These are phyloP conservation scores for Petasospora fabianii DNA, from an alignment of 1,139 yeast genomes.

Conservation along the genomic window DNA sequence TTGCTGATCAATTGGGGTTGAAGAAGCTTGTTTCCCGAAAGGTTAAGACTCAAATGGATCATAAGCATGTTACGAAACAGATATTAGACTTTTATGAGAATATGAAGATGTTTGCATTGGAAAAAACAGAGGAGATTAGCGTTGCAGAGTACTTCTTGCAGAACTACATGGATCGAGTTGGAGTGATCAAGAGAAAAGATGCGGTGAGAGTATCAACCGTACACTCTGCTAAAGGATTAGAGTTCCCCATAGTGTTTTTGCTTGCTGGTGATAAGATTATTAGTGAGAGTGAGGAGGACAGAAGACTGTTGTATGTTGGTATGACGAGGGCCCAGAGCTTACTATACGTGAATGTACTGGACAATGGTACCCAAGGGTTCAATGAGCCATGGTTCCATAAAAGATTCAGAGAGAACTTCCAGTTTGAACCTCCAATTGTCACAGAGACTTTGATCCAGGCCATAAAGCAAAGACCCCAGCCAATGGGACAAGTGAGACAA, in stretches of 20 bases:
- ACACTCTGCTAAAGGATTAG: slow-evolving; percentile 70
- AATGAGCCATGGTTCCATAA: not conserved
- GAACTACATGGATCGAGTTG: slow-evolving; percentile 44
- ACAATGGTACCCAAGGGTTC: not conserved
- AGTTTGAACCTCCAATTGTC: too few species aligned
- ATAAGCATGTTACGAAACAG: slow-evolving; percentile 19
- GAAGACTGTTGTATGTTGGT: slow-evolving; percentile 57
- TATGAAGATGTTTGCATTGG: slow-evolving; percentile 26
- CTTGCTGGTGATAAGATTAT: slow-evolving; percentile 29
- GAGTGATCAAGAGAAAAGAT: slow-evolving; percentile 18
- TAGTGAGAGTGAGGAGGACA: slow-evolving; percentile 18
- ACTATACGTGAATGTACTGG: slow-evolving; percentile 37
- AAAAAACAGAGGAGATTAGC: slow-evolving; percentile 24
- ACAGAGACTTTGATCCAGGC: too few species aligned
- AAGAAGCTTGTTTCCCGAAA: slow-evolving; percentile 17
- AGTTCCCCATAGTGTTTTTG: slow-evolving; percentile 65
- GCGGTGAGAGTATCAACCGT: slow-evolving; percentile 39
- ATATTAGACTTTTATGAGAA: slow-evolving; percentile 30
- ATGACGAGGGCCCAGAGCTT: slow-evolving; percentile 58
- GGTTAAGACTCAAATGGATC: slow-evolving; percentile 11
- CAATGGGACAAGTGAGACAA: not conserved
- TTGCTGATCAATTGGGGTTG: slow-evolving; percentile 30
- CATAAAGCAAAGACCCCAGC: too few species aligned
- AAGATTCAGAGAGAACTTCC: not conserved
- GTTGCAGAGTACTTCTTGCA: slow-evolving; percentile 40